Evolutionary conservation across 352 stramenopile genomes (phyloP), one percentile per base, ranked within the genome.

Genomic region (Ochromonadaceae sp.): DNA sequence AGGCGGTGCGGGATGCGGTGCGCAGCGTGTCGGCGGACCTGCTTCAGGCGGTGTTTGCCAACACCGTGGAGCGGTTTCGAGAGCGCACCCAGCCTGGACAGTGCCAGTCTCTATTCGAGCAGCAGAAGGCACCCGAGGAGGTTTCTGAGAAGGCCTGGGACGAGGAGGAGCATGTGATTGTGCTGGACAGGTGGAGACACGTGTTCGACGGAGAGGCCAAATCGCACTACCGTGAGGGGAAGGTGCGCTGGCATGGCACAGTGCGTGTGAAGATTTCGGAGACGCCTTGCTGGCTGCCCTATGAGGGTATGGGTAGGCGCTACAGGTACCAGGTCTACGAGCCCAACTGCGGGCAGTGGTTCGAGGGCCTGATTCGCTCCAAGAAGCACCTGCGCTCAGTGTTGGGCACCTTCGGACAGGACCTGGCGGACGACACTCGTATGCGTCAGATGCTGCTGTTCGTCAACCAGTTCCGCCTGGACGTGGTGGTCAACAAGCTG

Each of bases 261-360:
- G 38, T 63, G 4, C 15, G 5, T 47, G 26, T 49, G 22, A 55
- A 5, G 3, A 31, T 63, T 34, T 32, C 36, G 4, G n/a, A 36
- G 30, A 30, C 32, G 22, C 22, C 15, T 31, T 36, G 34, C 5
- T 63, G 34, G 34, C 28, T 38, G 17, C n/a, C 17, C 28, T 3
- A 30, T 2, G 55, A 63, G 22, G 55, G 55, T 35, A 12, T 63
- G 15, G 40, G 55, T 34, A 34, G 31, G 20, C 5, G 55, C 12
- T 63, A 34, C 17, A 47, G 26, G 30, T 63, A 52, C 38, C 5
- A 52, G 31, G 38, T 63, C 2, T 63, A 63, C 52, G 55, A 63
- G 41, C 20, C 55, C 20, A 31, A 15, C 28, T n/a, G 28, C 38
- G 32, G 39, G 14, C 1, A 2, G 2, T 31, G 35, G 7, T 63